Evolutionary conservation across 1,284 basidiomycete genomes (phyloP).

Genomic region (Ganoderma sinense): DNA sequence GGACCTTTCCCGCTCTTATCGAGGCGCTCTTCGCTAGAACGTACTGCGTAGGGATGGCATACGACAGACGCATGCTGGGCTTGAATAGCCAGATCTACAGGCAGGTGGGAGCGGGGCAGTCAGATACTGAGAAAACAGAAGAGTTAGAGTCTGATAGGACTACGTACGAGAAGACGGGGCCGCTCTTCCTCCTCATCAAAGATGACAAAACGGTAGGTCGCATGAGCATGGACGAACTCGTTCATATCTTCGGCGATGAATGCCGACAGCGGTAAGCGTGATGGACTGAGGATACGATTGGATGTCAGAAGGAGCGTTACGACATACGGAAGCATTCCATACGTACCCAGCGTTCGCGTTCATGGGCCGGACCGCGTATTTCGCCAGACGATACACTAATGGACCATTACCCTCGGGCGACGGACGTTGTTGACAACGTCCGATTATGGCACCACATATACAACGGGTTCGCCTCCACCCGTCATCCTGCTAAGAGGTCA

Average conservation of each 20-base stretch:
- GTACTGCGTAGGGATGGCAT: slow-evolving; percentile 62
- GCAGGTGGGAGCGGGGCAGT: neutral
- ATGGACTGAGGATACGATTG: slow-evolving; percentile 48
- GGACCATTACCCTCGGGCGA: slow-evolving; percentile 45
- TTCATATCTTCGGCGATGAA: slow-evolving; percentile 89
- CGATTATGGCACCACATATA: slow-evolving; percentile 80
- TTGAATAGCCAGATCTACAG: slow-evolving; percentile 90
- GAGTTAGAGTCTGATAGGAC: neutral
- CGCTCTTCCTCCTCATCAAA: slow-evolving; percentile 84
- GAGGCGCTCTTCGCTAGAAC: slow-evolving; percentile 68
- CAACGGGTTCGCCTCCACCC: slow-evolving; percentile 75
- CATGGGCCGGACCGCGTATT: slow-evolving; percentile 83
- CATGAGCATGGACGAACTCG: slow-evolving; percentile 88
- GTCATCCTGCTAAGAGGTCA: slow-evolving; percentile 54
- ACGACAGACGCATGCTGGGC: slow-evolving; percentile 81
- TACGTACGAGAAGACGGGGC: slow-evolving; percentile 77
- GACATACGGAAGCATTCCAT: neutral
- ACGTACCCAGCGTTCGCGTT: slow-evolving; percentile 69
- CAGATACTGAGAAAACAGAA: neutral
- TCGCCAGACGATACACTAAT: slow-evolving; percentile 72
- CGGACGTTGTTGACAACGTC: slow-evolving; percentile 66
- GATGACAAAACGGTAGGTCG: slow-evolving; percentile 87
- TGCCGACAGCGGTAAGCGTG: slow-evolving; percentile 78
- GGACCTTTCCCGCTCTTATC: slow-evolving; percentile 75
- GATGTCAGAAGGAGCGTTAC: slow-evolving; percentile 13